A percentile compares a stretch with the other conserved stretches of the same genome.
Conservation (phyloP, 2,329 filamentous ascomycete species). For the Onygenales sp. region DNA sequence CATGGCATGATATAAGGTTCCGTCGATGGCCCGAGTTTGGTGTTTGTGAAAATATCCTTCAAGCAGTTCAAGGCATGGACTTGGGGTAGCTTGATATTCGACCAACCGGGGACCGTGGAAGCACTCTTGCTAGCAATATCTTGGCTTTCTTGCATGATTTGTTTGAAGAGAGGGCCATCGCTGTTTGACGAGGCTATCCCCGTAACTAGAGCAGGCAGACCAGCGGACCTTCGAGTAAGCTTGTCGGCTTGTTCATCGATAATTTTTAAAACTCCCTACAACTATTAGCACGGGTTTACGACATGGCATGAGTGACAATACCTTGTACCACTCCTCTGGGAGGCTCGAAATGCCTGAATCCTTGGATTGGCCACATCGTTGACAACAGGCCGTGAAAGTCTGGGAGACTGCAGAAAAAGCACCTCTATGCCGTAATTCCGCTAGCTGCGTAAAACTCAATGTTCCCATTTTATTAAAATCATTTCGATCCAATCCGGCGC, state of each 20-base stretch:
- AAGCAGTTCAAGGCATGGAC: slow-evolving; percentile 93
- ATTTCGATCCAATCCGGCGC: slow-evolving; percentile 40
- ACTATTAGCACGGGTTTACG: slow-evolving; percentile 12
- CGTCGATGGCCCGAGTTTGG: slow-evolving; percentile 61
- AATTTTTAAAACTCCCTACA: slow-evolving; percentile 48
- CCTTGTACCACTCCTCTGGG: slow-evolving; percentile 62
- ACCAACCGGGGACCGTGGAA: slow-evolving; percentile 22
- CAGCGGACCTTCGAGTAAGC: slow-evolving; percentile 78
- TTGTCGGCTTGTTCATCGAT: slow-evolving; percentile 70
- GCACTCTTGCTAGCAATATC: slow-evolving; percentile 16
- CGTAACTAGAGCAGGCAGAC: slow-evolving; percentile 77
- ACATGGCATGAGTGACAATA: slow-evolving; percentile 21
- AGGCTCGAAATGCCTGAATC: slow-evolving; percentile 37
- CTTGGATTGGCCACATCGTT: slow-evolving; percentile 46
- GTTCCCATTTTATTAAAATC: slow-evolving; percentile 60
- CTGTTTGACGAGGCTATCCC: slow-evolving; percentile 59
- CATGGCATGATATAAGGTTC: slow-evolving; percentile 65
- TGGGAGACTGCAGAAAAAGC: slow-evolving; percentile 89
- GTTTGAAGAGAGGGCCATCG: slow-evolving; percentile 37
- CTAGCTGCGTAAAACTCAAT: slow-evolving; percentile 72
- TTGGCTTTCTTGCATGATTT: slow-evolving; percentile 34
- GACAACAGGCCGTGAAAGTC: slow-evolving; percentile 77
- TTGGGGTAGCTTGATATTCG: slow-evolving; percentile 58
- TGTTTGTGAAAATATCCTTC: slow-evolving; percentile 83
- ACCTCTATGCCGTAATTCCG: slow-evolving; percentile 75